phyloP scores from a whole-genome alignment of 106 monocot species.

The Alisma plantagoaquatica region DNA sequence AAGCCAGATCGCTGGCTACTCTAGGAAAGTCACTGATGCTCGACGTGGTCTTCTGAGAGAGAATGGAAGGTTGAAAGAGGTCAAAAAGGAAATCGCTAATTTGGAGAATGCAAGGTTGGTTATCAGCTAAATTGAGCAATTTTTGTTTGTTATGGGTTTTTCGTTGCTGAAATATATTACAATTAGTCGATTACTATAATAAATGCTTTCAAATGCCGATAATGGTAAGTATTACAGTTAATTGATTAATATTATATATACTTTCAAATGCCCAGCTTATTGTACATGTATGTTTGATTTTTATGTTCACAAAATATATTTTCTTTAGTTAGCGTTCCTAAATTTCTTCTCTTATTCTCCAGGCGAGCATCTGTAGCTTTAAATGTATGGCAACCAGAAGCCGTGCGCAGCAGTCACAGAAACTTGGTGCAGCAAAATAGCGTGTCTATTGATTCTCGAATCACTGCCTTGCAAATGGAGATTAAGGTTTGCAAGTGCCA shows the following conservation, averaged over 20 bases:
- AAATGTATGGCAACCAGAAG: conserved; percentile 94
- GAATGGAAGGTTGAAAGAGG: conserved; percentile 34
- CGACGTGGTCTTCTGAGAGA: conserved; percentile 27
- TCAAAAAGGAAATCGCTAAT: conserved; percentile 27
- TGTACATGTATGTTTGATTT: no score
- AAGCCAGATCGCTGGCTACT: conserved; percentile 29
- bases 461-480: conserved; percentile 68
- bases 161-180: neutral
- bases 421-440: conserved; percentile 84
- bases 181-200: no score
- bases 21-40: conserved; percentile 30
- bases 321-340: neutral
- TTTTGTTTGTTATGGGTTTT: neutral
- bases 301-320: neutral
- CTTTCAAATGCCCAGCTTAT: no score
- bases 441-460: conserved; percentile 57
- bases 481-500: conserved; percentile 74
- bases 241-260: no score
- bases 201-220: no score
- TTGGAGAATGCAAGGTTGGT: conserved; percentile 62
- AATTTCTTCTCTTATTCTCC: conserved; percentile 1
- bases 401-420: conserved; percentile 63
- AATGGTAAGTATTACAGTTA: no score
- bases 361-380: conserved; percentile 77
- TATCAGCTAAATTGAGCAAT: neutral